Base-by-base conservation (phyloP, 2,329 filamentous ascomycete species). In the Aspergillus cejpii region DNA sequence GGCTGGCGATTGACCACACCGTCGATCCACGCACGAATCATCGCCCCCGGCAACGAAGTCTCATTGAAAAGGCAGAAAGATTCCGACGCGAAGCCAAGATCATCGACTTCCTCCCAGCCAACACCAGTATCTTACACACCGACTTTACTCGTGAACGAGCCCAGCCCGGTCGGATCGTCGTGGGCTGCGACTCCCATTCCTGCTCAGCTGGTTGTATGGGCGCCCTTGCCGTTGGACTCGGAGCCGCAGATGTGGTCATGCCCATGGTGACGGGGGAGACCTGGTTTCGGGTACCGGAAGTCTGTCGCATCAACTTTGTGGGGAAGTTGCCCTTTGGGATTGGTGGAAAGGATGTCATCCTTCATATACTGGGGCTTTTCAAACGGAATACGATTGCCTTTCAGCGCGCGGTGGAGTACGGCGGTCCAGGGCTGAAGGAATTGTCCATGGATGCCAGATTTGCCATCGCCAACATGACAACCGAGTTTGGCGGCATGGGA, bases 1-100 rank as follows among this genome's bases (percentile, higher is more conserved):
- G 72, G 73, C 62, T 76, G 11, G 72, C 73, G 0, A 68, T 67
- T 1, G 74, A 76, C 52, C 74, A 76, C 49, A 62, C 69, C 3
- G 71, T 75, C 7, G 70, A 76, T 41, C 73, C 73, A 1, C 58
- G 68, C 1, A 53, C 68, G 7, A 64, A 64, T 23, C 48, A 65
- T 20, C 47, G 52, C 1, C 68, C 70, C 5, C 48, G 52, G 28
- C 49, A 39, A 19, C 21, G 12, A 26, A 36, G 28, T 23, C 11
- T 15, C 52, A 58, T 46, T 61, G 59, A 10, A 37, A 15, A 12
- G 23, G 24, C 15, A 10, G 7, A 23, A 23, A 51, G 47, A 54
- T 52, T 43, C 70, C 66, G 8, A 24, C 23, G 23, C 23, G 23
- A 24, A 24, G 23, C 23, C 23, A 24, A 24, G 23, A 24, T 24